These are phyloP conservation scores for Pleoardoris graminearum DNA, from an alignment of 2,329 filamentous ascomycete species.

Conservation along the genomic window DNA sequence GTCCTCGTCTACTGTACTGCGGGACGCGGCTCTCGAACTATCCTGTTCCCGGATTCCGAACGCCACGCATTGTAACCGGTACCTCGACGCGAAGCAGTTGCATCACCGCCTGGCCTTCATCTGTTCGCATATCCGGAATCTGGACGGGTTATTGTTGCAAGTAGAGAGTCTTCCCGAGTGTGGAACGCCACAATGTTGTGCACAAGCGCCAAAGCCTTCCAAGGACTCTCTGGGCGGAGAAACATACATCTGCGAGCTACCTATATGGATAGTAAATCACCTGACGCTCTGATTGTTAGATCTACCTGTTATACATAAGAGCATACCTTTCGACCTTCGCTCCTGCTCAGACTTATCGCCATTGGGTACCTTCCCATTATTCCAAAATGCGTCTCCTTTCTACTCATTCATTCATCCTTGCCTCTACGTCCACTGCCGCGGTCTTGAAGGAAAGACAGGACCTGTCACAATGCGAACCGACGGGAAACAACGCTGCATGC, in stretches of 20 bases:
- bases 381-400: slow-evolving; percentile 30
- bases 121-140: slow-evolving; percentile 4
- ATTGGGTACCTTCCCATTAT: not conserved
- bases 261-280: not conserved
- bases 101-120: slow-evolving; percentile 1
- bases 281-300: not conserved
- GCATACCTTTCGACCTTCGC: not conserved
- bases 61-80: slow-evolving; percentile 6
- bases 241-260: not conserved
- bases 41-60: not conserved
- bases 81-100: not conserved
- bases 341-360: not conserved
- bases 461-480: not conserved
- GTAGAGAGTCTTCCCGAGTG: not conserved
- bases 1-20: not conserved
- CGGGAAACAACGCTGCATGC: not conserved
- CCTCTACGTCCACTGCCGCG: slow-evolving; percentile 18
- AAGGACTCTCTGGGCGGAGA: not conserved
- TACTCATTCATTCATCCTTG: slow-evolving; percentile 12
- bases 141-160: not conserved
- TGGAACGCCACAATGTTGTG: not conserved
- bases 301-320: slow-evolving; percentile 3
- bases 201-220: not conserved
- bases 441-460: slow-evolving; percentile 23
- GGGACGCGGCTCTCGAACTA: slow-evolving; percentile 3